A percentile compares a stretch with the other conserved stretches of the same genome.
These are phyloP conservation scores for Talaromyces marneffei DNA, from an alignment of 2,329 filamentous ascomycete species.

Conservation along the genomic window DNA sequence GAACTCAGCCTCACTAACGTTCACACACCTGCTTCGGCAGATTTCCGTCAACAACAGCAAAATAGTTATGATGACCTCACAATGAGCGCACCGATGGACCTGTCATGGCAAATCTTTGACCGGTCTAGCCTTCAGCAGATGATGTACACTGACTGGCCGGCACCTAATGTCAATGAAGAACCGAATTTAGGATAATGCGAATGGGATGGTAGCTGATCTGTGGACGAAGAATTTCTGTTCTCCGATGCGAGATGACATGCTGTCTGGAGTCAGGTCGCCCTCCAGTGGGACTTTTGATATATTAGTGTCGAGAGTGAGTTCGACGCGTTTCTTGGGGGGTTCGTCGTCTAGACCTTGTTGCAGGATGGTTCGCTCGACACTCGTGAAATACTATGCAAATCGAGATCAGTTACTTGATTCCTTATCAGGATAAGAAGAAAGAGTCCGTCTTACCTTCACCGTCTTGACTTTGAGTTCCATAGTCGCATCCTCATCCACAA, in stretches of 20 bases:
- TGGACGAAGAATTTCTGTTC: conserved; percentile 1
- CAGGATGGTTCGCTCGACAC: conserved; percentile 3
- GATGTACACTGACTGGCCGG: conserved; percentile 11
- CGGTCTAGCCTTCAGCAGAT: conserved; percentile 13
- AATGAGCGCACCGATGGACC: conserved; percentile 7
- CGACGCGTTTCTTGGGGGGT: neutral
- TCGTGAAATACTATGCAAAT: conserved; percentile 8
- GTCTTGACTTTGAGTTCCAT: conserved; percentile 13
- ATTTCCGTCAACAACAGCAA: conserved; percentile 8
- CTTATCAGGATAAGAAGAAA: neutral
- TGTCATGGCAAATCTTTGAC: conserved; percentile 14
- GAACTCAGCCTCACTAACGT: conserved; percentile 11
- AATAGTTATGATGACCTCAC: conserved; percentile 2
- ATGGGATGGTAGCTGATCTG: conserved; percentile 8
- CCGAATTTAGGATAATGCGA: neutral
- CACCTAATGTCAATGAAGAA: neutral
- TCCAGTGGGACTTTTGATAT: neutral
- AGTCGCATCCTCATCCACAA: conserved; percentile 13
- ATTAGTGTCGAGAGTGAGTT: neutral
- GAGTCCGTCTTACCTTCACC: neutral
- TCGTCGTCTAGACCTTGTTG: neutral
- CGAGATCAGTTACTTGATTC: conserved; percentile 2
- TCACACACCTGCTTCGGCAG: conserved; percentile 8
- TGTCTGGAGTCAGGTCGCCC: conserved; percentile 11
- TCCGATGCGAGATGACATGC: conserved; percentile 13